Base-by-base conservation (phyloP, 805 yeast genomes). In the Yamadazyma sp. region DNA sequence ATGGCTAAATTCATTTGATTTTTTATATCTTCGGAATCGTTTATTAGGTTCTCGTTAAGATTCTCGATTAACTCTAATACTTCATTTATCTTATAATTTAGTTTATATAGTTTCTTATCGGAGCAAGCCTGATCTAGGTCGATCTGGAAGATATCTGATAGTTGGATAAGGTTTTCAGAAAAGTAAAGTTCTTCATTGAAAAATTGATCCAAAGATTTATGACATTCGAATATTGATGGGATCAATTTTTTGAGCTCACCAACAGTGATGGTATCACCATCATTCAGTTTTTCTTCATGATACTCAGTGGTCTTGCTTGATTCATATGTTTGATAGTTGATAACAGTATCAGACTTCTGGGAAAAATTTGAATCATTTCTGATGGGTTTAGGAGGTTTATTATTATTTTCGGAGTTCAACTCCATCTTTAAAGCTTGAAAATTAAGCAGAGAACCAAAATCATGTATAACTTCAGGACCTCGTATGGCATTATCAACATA, bases 111-210 rank as follows among this genome's bases (percentile, higher is more conserved):
- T 19, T 29, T 17, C 13, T 14, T 12, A 15, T 15, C 20, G 16
- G 8, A 20, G n/a, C 21, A n/a, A n/a, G n/a, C n/a, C n/a, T n/a
- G n/a, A n/a, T 15, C 13, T 14, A 15, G 6, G 33, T 22, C n/a
- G 23, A 26, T n/a, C 15, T 24, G 9, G 22, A 23, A 23, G 35
- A 36, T 16, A 26, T 31, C 2, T 2, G 30, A 19, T 29, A 44
- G 25, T 11, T 25, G 18, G 13, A n/a, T 14, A 18, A 44, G 29
- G 25, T 44, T 40, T 5, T 28, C 15, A 8, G 42, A 39, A 28
- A 41, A 29, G 24, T 40, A 44, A 2, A 34, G 2, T 18, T 44
- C 48, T 25, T 40, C 38, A 15, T 21, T 21, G 15, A 44, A 35
- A 27, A 32, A 44, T 5, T 44, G 37, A 12, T 20, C n/a, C 12